Conservation (phyloP, 345 rosid genomes). For the Anacardium occidentale region DNA sequence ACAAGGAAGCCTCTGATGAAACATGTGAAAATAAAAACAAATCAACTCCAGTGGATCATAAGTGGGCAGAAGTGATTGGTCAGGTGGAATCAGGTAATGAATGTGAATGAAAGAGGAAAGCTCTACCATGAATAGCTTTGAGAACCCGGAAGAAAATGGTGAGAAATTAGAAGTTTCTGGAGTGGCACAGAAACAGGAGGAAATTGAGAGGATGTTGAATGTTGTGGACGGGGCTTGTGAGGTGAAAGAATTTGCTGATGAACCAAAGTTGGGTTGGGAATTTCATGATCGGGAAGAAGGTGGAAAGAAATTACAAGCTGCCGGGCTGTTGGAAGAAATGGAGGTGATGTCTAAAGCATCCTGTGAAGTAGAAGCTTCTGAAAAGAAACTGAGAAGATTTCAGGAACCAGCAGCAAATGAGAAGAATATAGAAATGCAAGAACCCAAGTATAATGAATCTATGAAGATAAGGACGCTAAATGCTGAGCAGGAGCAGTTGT, state of each 20-base stretch:
- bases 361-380: slow-evolving; percentile 24
- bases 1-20: slow-evolving; percentile 25
- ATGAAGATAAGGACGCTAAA: slow-evolving; percentile 17
- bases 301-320: slow-evolving; percentile 27
- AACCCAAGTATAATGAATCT: slow-evolving; percentile 18
- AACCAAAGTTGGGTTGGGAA: slow-evolving; percentile 25
- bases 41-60: slow-evolving; percentile 28
- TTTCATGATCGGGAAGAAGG: slow-evolving; percentile 33
- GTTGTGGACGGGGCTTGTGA: slow-evolving; percentile 30
- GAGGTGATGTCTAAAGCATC: slow-evolving; percentile 13
- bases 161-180: slow-evolving; percentile 29
- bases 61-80: slow-evolving; percentile 36
- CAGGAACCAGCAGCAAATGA: slow-evolving; percentile 31
- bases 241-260: slow-evolving; percentile 23
- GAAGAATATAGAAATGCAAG: slow-evolving; percentile 28
- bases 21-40: slow-evolving; percentile 23
- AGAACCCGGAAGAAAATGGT: slow-evolving; percentile 35
- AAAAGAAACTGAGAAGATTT: slow-evolving; percentile 36
- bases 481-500: slow-evolving; percentile 15
- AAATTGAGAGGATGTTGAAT: slow-evolving; percentile 33
- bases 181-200: slow-evolving; percentile 34
- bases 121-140: slow-evolving; percentile 21
- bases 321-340: slow-evolving; percentile 26
- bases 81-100: slow-evolving; percentile 23
- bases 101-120: slow-evolving; percentile 28